Evolutionary conservation across 768 basidiomycete species (phyloP), one percentile per base, ranked within the genome.

Genomic region (Boletus coccyginus): DNA sequence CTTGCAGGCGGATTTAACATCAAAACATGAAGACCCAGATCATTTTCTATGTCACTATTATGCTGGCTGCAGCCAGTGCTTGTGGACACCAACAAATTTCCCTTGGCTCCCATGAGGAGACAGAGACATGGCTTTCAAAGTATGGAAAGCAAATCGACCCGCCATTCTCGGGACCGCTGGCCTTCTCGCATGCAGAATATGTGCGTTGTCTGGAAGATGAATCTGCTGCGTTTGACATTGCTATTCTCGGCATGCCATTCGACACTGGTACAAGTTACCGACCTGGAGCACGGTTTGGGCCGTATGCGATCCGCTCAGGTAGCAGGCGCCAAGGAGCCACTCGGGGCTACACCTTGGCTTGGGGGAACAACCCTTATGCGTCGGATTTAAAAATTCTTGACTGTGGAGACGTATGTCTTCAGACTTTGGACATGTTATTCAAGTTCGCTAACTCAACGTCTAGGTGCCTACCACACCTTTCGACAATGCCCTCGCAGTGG

Each of bases 101-200:
- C 32, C 48, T 27, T 21, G 32, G 35, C 44, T 27, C 50, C 14
- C 17, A 32, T 41, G 36, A 54, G 32, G 60, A 60, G 27, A 52
- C 55, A 3, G 73, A 76, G 49, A 81, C 81, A 50, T 91, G 88
- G 88, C 68, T 77, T 8, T 77, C 82, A 52, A 91, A 88, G 69
- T 94, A 91, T 61, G 90, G 90, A n/a, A 65, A 71, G 10, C 87
- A 90, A 59, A 76, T 79, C 19, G 91, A 94, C 71, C 83, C 86
- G 41, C 70, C 78, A 6, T 95, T 91, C 75, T 84, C 88, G 7
- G 93, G 94, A 0, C 87, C 91, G 32, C 77, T 89, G 16, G 79
- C 90, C 0, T 96, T 95, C 75, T 88, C 92, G 19, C 92, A 92
- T 64, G 74, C 92, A 14, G 86, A 90, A 2, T 92, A 91, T 29